These are phyloP conservation scores for Panaeolus papilionaceus DNA, from an alignment of 768 basidiomycete genomes.

Conservation along the genomic window DNA sequence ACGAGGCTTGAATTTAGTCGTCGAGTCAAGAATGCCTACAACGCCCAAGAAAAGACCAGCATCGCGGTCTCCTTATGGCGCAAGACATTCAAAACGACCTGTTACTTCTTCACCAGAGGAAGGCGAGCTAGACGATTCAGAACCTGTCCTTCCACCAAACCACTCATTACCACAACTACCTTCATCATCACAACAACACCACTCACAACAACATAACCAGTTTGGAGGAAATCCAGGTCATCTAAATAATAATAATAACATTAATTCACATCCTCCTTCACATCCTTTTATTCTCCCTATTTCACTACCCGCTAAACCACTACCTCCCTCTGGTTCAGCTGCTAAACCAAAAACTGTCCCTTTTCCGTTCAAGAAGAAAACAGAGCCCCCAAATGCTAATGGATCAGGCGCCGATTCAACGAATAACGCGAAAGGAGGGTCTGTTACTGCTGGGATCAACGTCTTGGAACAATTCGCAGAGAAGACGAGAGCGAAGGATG, in stretches of 20 bases:
- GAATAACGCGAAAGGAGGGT: background rate
- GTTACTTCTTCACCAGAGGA: conserved; percentile 79
- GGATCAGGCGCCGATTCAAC: conserved; percentile 14
- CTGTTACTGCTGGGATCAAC: conserved; percentile 17
- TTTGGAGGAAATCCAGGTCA: background rate
- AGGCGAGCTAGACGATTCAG: conserved; percentile 75
- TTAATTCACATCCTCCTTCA: conserved; percentile 27
- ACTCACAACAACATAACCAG: background rate
- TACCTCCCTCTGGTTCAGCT: conserved; percentile 13
- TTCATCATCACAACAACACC: background rate
- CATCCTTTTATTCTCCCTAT: conserved; percentile 34
- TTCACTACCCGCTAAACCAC: conserved; percentile 43
- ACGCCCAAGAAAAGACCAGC: conserved; percentile 61
- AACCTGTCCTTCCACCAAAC: conserved; percentile 16
- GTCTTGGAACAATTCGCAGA: conserved; percentile 48
- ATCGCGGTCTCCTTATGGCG: conserved; percentile 55
- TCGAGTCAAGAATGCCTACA: conserved; percentile 30
- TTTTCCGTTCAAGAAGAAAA: conserved; percentile 78
- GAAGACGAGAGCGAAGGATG: conserved; percentile 13
- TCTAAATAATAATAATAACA: background rate
- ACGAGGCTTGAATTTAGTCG: conserved; percentile 9
- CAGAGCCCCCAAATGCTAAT: conserved; percentile 31
- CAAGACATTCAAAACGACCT: conserved; percentile 59
- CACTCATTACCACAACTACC: conserved; percentile 23
- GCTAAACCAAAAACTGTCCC: conserved; percentile 52